Percentiles rank a stretch among this genome's conserved stretches.
These are phyloP conservation scores for Jamesozyma gamospora DNA, from an alignment of 805 yeast genomes.

Conservation along the genomic window DNA sequence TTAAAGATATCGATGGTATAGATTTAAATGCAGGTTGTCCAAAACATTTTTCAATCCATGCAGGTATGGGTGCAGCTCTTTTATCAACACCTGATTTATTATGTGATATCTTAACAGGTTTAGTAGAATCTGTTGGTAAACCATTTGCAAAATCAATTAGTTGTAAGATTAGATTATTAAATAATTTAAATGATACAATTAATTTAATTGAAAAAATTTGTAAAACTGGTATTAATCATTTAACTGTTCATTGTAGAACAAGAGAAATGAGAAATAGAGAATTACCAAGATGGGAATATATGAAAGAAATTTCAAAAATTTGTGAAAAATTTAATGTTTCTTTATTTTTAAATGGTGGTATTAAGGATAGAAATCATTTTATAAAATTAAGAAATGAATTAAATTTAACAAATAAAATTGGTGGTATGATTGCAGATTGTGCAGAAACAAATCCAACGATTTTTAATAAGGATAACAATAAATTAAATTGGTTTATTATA, in stretches of 20 bases:
- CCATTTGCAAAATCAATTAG: conserved; percentile 74
- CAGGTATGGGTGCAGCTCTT: conserved; percentile 97
- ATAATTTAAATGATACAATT: conserved; percentile 50
- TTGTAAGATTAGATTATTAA: conserved; percentile 78
- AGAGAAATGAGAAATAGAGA: conserved; percentile 83
- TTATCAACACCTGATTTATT: conserved; percentile 71
- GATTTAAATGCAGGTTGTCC: conserved; percentile 97
- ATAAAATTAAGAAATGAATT: conserved; percentile 39
- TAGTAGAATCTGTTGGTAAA: conserved; percentile 73
- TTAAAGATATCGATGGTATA: conserved; percentile 81
- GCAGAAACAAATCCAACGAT: conserved; percentile 85
- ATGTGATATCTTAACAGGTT: conserved; percentile 51
- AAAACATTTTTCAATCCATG: conserved; percentile 84
- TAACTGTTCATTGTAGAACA: conserved; percentile 90
- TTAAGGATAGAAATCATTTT: conserved; percentile 47
- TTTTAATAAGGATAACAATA: conserved; percentile 31
- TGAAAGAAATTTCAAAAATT: conserved; percentile 49
- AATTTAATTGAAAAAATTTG: conserved; percentile 47
- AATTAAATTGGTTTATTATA: conserved; percentile 38
- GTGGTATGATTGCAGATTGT: conserved; percentile 88
- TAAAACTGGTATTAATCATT: conserved; percentile 70
- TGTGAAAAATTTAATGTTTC: conserved; percentile 57
- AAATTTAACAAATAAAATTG: conserved; percentile 44
- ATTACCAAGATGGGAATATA: conserved; percentile 60
- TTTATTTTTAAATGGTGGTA: conserved; percentile 74